Evolutionary conservation across 1,284 basidiomycete species (phyloP).

Genomic region (Apiotrichum laibachii): DNA sequence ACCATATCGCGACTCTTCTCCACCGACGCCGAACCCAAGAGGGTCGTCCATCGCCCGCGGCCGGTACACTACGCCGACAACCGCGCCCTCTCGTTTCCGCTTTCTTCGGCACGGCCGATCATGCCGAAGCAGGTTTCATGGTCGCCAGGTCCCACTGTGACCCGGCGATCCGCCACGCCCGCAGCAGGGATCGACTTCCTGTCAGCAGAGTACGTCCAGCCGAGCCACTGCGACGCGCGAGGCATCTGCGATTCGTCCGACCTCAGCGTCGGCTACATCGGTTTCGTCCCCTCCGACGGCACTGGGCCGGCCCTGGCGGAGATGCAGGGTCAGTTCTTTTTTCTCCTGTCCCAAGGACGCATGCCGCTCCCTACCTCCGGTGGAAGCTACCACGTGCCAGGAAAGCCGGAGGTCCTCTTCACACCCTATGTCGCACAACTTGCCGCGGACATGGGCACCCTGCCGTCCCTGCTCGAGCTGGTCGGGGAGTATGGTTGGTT

Average conservation of each 20-base stretch:
- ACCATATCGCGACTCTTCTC: too few species aligned
- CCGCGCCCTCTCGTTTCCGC: too few species aligned
- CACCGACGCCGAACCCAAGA: too few species aligned
- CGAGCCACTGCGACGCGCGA: constrained; percentile 52
- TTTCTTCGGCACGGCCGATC: too few species aligned
- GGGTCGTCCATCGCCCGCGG: too few species aligned
- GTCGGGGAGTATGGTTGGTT: constrained; percentile 58
- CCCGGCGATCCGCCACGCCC: constrained; percentile 62
- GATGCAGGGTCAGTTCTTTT: constrained; percentile 65
- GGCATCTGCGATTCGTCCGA: constrained; percentile 58
- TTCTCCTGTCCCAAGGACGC: constrained; percentile 56
- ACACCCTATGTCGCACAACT: constrained; percentile 60
- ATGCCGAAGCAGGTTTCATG: too few species aligned
- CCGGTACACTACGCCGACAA: too few species aligned
- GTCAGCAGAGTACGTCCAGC: too few species aligned
- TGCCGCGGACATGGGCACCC: constrained; percentile 62
- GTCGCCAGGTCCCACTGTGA: constrained; percentile 54
- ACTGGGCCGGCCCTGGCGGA: constrained; percentile 68
- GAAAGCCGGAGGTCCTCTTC: constrained; percentile 40
- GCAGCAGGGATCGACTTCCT: constrained; percentile 52
- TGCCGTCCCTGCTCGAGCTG: constrained; percentile 57
- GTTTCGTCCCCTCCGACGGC: constrained; percentile 64
- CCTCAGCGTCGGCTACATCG: constrained; percentile 60
- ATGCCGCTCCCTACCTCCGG: constrained; percentile 55
- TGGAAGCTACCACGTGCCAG: constrained; percentile 59